These are phyloP conservation scores for Chenopodium formosanum DNA, from an alignment of 148 eudicot genomes.

Conservation along the genomic window DNA sequence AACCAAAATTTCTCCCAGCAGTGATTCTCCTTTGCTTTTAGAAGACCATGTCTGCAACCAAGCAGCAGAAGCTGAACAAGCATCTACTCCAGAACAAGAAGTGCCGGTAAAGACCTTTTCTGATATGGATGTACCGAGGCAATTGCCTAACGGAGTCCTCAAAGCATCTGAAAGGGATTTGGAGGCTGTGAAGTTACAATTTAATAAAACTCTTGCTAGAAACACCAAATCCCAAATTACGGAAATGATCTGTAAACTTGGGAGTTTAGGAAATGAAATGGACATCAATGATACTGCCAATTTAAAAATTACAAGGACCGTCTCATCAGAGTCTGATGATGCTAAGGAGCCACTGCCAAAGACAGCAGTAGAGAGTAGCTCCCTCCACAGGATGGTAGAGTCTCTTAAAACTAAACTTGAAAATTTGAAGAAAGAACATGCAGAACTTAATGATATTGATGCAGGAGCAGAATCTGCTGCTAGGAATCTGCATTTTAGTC, in stretches of 20 bases:
- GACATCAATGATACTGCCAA: conserved; percentile 43
- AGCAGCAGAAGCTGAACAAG: conserved; percentile 57
- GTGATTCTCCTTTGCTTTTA: conserved; percentile 33
- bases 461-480: conserved; percentile 51
- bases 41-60: conserved; percentile 41
- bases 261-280: conserved; percentile 41
- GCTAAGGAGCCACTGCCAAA: conserved; percentile 63
- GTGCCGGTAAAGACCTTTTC: conserved; percentile 40
- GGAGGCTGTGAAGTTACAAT: conserved; percentile 43
- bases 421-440: conserved; percentile 59
- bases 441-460: conserved; percentile 59
- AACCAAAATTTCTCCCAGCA: conserved; percentile 39
- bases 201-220: conserved; percentile 40
- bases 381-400: conserved; percentile 52
- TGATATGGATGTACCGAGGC: conserved; percentile 54
- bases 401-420: conserved; percentile 66
- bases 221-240: conserved; percentile 46
- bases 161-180: conserved; percentile 52
- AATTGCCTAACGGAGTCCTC: conserved; percentile 37
- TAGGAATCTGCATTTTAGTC: conserved; percentile 52
- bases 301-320: conserved; percentile 39
- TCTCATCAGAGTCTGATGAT: conserved; percentile 45
- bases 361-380: conserved; percentile 54
- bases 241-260: conserved; percentile 45
- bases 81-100: conserved; percentile 40